phyloP scores from a whole-genome alignment of 805 yeast species.

The Teunomyces tritomae region DNA sequence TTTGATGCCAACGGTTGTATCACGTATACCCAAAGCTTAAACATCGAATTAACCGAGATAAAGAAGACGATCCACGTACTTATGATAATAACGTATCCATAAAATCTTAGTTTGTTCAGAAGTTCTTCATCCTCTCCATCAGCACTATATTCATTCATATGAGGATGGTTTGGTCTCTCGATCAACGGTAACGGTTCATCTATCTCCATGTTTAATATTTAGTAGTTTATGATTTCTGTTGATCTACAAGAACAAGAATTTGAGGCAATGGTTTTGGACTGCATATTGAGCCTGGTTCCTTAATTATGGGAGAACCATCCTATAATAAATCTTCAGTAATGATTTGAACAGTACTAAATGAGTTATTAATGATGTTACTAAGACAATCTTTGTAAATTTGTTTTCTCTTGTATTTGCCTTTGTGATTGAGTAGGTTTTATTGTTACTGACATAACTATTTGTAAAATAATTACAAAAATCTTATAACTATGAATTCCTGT shows the following conservation, averaged over 20 bases:
- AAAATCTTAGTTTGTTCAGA: constrained; percentile 9
- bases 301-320: too few relatives aligned
- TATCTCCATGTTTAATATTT: background rate
- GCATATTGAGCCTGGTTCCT: too few relatives aligned
- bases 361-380: too few relatives aligned
- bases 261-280: background rate
- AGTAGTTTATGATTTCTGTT: background rate
- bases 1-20: constrained; percentile 27
- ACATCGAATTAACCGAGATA: constrained; percentile 34
- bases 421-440: too few relatives aligned
- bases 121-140: constrained; percentile 7
- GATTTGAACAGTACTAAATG: too few relatives aligned
- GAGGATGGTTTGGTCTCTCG: constrained; percentile 9
- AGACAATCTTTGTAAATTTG: too few relatives aligned
- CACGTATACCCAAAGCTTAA: constrained; percentile 33
- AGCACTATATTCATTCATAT: constrained; percentile 7
- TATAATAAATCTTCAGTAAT: too few relatives aligned
- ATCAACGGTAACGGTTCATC: constrained; percentile 21
- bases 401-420: too few relatives aligned
- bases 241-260: too few relatives aligned
- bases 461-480: too few relatives aligned
- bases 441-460: too few relatives aligned
- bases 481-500: too few relatives aligned
- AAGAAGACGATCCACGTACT: constrained; percentile 32
- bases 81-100: constrained; percentile 29